These are phyloP conservation scores for Botrytis elliptica DNA, from an alignment of 2,329 filamentous ascomycete species.

Conservation along the genomic window DNA sequence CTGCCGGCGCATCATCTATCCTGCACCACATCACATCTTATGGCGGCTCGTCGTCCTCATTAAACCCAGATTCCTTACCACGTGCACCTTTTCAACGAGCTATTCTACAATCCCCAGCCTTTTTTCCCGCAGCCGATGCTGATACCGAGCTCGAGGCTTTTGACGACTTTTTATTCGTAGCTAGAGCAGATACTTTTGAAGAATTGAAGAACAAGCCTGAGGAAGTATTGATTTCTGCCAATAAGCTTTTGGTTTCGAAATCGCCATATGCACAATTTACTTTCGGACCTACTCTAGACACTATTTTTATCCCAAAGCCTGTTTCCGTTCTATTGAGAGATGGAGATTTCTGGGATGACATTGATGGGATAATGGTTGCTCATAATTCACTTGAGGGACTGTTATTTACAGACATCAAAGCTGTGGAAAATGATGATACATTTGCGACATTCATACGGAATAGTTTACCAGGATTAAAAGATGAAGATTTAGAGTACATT, in stretches of 20 bases:
- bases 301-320: background rate
- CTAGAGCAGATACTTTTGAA: background rate
- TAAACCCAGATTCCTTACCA: background rate
- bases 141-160: background rate
- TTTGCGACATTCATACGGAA: background rate
- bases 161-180: background rate
- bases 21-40: conserved; percentile 55
- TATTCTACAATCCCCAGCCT: background rate
- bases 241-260: background rate
- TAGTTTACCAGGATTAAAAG: background rate
- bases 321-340: background rate
- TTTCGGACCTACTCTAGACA: background rate
- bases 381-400: background rate
- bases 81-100: background rate
- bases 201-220: background rate
- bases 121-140: background rate
- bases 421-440: background rate
- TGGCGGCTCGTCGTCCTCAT: conserved; percentile 40
- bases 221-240: background rate
- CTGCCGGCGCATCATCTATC: conserved; percentile 52
- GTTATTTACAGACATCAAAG: background rate
- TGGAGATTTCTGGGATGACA: background rate
- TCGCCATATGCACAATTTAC: background rate
- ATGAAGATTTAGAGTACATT: background rate
- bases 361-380: background rate